phyloP scores from a whole-genome alignment of 2,329 filamentous ascomycete species.

The Stemphylium vesicarium region DNA sequence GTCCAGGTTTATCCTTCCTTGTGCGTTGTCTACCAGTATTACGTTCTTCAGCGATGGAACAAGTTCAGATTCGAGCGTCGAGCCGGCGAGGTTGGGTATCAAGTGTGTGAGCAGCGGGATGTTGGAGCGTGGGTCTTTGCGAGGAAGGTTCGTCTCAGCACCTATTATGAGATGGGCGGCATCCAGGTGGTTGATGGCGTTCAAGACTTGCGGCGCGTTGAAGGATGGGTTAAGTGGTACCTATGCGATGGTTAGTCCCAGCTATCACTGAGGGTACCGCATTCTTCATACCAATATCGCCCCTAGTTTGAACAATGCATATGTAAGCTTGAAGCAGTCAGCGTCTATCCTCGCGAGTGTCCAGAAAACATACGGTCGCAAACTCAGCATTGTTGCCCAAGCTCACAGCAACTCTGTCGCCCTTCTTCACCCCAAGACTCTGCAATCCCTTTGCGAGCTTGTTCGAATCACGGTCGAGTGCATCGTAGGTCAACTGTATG shows the following conservation, averaged over 20 bases:
- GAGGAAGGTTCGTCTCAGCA: constrained; percentile 83
- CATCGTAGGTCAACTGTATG: constrained; percentile 71
- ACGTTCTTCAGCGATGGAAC: constrained; percentile 75
- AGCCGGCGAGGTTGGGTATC: constrained; percentile 55
- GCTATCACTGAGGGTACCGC: too few relatives aligned
- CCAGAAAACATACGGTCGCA: constrained; percentile 64
- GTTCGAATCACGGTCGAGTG: constrained; percentile 78
- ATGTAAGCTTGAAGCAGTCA: constrained; percentile 61
- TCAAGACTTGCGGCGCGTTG: constrained; percentile 76
- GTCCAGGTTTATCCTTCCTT: constrained; percentile 57
- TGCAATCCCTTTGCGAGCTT: constrained; percentile 73
- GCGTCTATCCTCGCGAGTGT: neutral
- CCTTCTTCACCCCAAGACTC: constrained; percentile 76
- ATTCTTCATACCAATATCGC: constrained; percentile 70
- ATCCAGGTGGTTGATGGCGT: constrained; percentile 77
- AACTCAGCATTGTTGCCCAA: constrained; percentile 87
- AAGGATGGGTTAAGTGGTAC: constrained; percentile 93
- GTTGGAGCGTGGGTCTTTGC: constrained; percentile 67
- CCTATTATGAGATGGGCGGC: constrained; percentile 79
- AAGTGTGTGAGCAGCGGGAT: constrained; percentile 63
- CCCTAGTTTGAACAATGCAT: constrained; percentile 93
- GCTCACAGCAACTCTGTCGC: constrained; percentile 83
- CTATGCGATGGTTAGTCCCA: constrained; percentile 41
- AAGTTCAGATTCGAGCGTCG: constrained; percentile 58
- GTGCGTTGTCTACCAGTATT: constrained; percentile 80